Evolutionary conservation across 179 eudicot species (phyloP), one percentile per base, ranked within the genome.

Genomic region (Actinidia chinensis): DNA sequence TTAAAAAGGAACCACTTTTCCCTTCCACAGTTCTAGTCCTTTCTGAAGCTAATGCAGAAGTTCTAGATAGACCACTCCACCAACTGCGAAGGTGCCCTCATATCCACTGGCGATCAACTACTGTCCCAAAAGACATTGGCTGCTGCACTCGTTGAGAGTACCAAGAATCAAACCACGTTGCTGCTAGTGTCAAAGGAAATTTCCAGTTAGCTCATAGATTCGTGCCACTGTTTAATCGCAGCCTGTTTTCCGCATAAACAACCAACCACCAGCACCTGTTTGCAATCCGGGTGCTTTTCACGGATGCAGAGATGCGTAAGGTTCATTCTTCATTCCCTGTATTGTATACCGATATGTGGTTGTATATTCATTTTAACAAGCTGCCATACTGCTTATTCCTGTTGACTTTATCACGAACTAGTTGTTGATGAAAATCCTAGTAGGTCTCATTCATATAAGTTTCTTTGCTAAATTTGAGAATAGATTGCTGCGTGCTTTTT

Each of bases 281-380:
- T 75, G 92, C 91, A 33, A 92, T 88, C 78, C 90, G 98, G 47
- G 86, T 94, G 76, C 98, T 93, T 85, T 95, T 93, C 84, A 95
- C 98, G 25, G 98, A 95, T 83, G 80, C 96, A 50, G 99, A 88
- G 99, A 95, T 78, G 93, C 87, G 99, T 95, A 81, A 90, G 99
- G 86, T 84, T 46, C 51, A 76, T 79, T 71, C 43, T 80, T 58
- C 64, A 42, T 56, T 70, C 59, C 10, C 8, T 40, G 13, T 65
- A 65, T 65, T 42, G n/a, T n/a, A n/a, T n/a, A n/a, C n/a, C n/a
- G n/a, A n/a, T n/a, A n/a, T n/a, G n/a, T 6, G 9, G n/a, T 46
- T 18, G 56, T 5, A 4, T 69, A n/a, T 44, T 69, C 51, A 12
- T 69, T 36, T 13, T 22, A 11, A 48, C 17, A 22, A 47, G 73